Base-by-base conservation (phyloP, 2,329 filamentous ascomycete genomes). In the Fusarium sp. region DNA sequence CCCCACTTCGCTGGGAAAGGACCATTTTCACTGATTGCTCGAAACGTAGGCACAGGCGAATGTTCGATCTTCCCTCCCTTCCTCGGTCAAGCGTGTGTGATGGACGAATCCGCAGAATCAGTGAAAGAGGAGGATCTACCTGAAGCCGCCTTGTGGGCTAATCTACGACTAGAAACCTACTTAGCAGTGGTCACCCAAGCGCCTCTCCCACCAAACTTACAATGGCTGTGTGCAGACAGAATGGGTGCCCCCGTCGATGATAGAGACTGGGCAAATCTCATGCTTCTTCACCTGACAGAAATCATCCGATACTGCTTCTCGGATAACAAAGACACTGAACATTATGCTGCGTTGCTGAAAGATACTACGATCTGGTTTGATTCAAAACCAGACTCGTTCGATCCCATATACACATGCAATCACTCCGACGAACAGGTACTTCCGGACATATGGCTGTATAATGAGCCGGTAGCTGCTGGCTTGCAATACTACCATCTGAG, bases 401-500 rank as follows among this genome's bases (percentile, higher is more conserved):
- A 62, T 2, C 78, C 79, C 4, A 71, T 80, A 4, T 76, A 76
- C 26, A 57, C 73, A 4, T 55, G 63, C 14, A 50, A 57, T 10
- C 38, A 41, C 14, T 28, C 53, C 1, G 11, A 36, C 6, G 55
- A 67, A 11, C 58, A 57, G 24, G 63, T 62, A 17, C 77, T 80
- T 38, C 78, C 78, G 1, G 72, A 77, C 22, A 75, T 80, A 28
- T 77, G 73, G 67, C 61, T 80, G 3, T 60, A 79, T 18, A 78
- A 73, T 20, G 73, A 79, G 3, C 65, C 72, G 18, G 74, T 76
- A 20, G 78, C 74, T 6, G 72, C 72, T 2, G 78, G 75, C 2
- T 58, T 78, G 39, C 78, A 79, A 63, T 79, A 78, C n/a, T 80
- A 79, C 26, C 75, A 80, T 35, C 73, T 80, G 12, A 66, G 70